Evolutionary conservation across 2,329 filamentous ascomycete genomes (phyloP).

Genomic region (Xenosphaeropsis pyriputrescens): DNA sequence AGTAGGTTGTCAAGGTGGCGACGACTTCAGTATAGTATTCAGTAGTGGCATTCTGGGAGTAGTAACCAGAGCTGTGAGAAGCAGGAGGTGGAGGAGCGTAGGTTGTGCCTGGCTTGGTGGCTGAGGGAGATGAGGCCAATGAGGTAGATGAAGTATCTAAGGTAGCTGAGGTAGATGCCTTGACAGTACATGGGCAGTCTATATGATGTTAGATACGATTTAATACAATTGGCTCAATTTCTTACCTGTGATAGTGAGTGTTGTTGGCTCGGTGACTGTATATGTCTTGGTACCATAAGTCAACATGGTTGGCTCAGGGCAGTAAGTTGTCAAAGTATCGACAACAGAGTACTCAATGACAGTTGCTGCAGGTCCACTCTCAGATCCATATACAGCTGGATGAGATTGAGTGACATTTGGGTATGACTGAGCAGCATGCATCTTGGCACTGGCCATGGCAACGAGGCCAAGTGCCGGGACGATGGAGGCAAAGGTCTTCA

Average conservation of each 20-base stretch:
- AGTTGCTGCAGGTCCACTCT: too few relatives aligned
- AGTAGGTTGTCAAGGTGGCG: neutral
- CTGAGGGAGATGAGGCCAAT: too few relatives aligned
- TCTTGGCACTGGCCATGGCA: conserved; percentile 9
- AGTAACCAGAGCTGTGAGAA: neutral
- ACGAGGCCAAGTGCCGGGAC: conserved; percentile 16
- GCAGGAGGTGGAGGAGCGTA: too few relatives aligned
- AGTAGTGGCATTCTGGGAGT: neutral
- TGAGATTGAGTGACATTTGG: neutral
- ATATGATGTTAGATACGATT: too few relatives aligned
- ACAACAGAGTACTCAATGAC: too few relatives aligned
- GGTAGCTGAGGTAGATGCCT: too few relatives aligned
- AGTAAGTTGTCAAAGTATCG: conserved; percentile 15
- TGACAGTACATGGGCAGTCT: too few relatives aligned
- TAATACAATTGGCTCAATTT: too few relatives aligned
- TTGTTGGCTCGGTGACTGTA: conserved; percentile 1
- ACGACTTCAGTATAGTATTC: neutral
- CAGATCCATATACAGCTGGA: too few relatives aligned
- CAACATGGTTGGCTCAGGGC: neutral
- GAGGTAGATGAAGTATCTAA: too few relatives aligned
- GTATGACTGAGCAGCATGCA: neutral
- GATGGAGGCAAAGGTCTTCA: conserved; percentile 14
- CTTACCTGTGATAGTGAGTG: conserved; percentile 1
- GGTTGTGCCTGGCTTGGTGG: too few relatives aligned
- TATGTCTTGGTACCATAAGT: conserved; percentile 1